These are phyloP conservation scores for Backusella liffmaniae DNA, from an alignment of 192 early-diverging fungal species.

Conservation along the genomic window DNA sequence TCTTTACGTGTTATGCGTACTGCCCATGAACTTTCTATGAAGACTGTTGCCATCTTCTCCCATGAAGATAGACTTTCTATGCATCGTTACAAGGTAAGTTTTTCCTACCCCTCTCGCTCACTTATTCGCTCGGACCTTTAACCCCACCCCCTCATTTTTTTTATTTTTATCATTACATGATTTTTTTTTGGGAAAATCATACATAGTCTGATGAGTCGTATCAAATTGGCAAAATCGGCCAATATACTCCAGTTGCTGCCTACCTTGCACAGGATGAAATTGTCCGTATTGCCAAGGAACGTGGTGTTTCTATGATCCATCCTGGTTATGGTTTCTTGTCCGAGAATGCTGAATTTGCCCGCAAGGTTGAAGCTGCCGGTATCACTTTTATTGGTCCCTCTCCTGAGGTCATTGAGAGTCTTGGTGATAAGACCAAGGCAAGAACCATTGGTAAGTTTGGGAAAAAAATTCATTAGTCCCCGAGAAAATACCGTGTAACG, in stretches of 20 bases:
- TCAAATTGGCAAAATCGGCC: conserved; percentile 84
- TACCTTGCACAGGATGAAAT: conserved; percentile 95
- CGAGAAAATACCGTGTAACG: background rate
- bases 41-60: conserved; percentile 85
- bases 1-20: conserved; percentile 94
- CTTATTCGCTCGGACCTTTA: background rate
- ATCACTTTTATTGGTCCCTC: conserved; percentile 91
- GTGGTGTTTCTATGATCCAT: conserved; percentile 85
- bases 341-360: conserved; percentile 92
- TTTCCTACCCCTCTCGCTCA: too few species aligned
- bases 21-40: conserved; percentile 89
- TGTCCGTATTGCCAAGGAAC: conserved; percentile 79
- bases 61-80: conserved; percentile 89
- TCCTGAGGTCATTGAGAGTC: conserved; percentile 78
- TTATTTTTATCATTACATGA: conserved; percentile 14
- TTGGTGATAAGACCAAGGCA: conserved; percentile 97
- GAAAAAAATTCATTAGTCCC: conserved; percentile 5
- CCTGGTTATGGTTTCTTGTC: conserved; percentile 97
- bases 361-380: conserved; percentile 83
- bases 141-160: conserved; percentile 6
- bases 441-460: conserved; percentile 64
- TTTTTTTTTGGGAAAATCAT: background rate
- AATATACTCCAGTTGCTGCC: conserved; percentile 89
- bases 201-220: conserved; percentile 88
- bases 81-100: conserved; percentile 86